Percentiles rank a stretch among this genome's conserved stretches.
Conservation (phyloP, 1,284 basidiomycete species). For the Cerioporus squamosus region DNA sequence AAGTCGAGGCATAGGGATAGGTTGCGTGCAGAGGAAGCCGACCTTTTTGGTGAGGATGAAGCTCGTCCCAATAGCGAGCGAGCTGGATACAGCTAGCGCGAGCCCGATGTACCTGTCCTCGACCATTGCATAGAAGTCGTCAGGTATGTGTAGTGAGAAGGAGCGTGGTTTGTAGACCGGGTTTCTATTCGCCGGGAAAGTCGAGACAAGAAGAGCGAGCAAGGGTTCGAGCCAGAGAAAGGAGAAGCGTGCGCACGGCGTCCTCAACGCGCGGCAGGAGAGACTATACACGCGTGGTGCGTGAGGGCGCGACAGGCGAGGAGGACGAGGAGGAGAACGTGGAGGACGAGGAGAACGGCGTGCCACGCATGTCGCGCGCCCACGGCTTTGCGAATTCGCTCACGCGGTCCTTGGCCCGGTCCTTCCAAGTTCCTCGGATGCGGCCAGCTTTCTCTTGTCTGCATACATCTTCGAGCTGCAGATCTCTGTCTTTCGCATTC, state of each 20-base stretch:
- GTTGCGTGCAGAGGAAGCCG: conserved; percentile 12
- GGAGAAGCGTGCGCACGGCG: neutral
- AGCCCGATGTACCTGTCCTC: conserved; percentile 95
- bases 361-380: conserved; percentile 11
- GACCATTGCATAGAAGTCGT: conserved; percentile 53
- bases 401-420: conserved; percentile 2
- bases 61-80: conserved; percentile 88
- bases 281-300: neutral
- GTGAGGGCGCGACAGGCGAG: neutral
- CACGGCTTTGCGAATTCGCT: neutral
- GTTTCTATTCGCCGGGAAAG: neutral
- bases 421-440: neutral
- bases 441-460: neutral
- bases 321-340: neutral
- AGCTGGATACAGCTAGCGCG: conserved; percentile 81
- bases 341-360: neutral
- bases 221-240: neutral
- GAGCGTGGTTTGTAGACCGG: conserved; percentile 14
- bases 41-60: conserved; percentile 99
- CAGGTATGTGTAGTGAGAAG: conserved; percentile 1
- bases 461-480: neutral
- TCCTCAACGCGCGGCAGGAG: neutral
- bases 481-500: neutral
- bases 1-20: neutral
- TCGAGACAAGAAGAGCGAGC: neutral